Evolutionary conservation across 179 eudicot species (phyloP), one percentile per base, ranked within the genome.

Genomic region (Beta lomatogona): DNA sequence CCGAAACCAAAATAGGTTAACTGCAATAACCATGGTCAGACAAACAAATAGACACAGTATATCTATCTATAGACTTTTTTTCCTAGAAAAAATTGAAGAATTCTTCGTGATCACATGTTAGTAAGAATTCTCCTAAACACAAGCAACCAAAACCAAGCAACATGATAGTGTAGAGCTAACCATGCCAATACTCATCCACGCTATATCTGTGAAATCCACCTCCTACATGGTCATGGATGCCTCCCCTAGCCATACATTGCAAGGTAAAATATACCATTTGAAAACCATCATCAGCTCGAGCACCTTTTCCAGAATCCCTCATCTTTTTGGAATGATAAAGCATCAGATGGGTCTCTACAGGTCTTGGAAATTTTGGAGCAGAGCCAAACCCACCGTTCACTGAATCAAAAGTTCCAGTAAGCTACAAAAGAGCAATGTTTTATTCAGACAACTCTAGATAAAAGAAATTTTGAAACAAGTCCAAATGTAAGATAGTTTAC

Each of bases 171-270:
- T 52, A 74, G 72, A 55, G 79, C 97, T 72, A 58, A 95, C 98
- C 98, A 82, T 95, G 97, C 98, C 98, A 95, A 82, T 91, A 92
- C 85, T 95, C 98, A 80, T 95, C 98, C 74, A 95, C 98, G 50
- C 98, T 95, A 82, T 95, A 95, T 92, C 98, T 92, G 89, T 95
- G 98, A 78, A 95, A 95, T 73, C 98, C 98, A 19, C 98, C 98
- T 63, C 97, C 98, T 74, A 95, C 67, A 67, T 95, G 98, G 86
- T 95, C 98, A 88, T 95, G 98, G 80, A 95, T 77, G 44, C 98
- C 98, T 45, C 98, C 98, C 73, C 88, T 90, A 31, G 97, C 97
- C 98, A 95, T 92, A 87, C 92, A 88, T 84, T 89, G 90, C 86
- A 95, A 82, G 74, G 90, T 93, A 73, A 82, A 83, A 44, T 87